Evolutionary conservation across 257 asterid species (phyloP).

Genomic region (Phtheirospermum japonicum): DNA sequence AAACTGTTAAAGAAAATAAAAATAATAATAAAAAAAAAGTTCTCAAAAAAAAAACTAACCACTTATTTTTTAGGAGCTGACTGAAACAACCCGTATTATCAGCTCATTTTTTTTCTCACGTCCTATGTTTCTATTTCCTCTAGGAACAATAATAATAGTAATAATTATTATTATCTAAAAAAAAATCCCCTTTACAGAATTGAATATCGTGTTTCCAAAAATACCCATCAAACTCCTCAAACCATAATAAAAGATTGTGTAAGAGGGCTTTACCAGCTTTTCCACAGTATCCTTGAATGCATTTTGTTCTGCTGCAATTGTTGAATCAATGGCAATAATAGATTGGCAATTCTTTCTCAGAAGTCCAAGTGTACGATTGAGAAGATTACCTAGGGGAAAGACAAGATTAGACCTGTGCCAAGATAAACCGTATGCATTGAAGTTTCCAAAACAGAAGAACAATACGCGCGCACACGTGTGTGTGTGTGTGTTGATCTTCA

Average conservation of each 20-base stretch:
- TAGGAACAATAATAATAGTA: neutral
- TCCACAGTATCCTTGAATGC: slow-evolving; percentile 64
- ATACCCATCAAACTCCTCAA: slow-evolving; percentile 5
- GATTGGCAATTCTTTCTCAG: slow-evolving; percentile 85
- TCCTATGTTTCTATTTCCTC: neutral
- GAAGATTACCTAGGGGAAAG: slow-evolving; percentile 77
- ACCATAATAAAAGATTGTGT: slow-evolving; percentile 15
- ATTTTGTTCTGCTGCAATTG: slow-evolving; percentile 77
- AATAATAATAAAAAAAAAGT: too few relatives aligned
- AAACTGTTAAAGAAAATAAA: too few relatives aligned
- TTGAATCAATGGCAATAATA: slow-evolving; percentile 65
- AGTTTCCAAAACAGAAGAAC: slow-evolving; percentile 16
- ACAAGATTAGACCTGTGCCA: slow-evolving; percentile 22
- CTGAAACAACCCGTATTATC: neutral
- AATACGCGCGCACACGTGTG: neutral
- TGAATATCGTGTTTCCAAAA: slow-evolving; percentile 1
- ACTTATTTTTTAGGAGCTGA: neutral
- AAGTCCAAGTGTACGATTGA: slow-evolving; percentile 94
- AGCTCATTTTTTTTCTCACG: neutral
- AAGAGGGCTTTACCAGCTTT: slow-evolving; percentile 58
- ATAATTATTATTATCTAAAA: too few relatives aligned
- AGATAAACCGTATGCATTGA: slow-evolving; percentile 7
- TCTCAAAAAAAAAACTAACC: too few relatives aligned
- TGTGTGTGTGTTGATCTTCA: neutral
- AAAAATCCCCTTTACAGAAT: neutral